Evolutionary conservation across 768 basidiomycete species (phyloP).

Genomic region (Mycena chlorophos): DNA sequence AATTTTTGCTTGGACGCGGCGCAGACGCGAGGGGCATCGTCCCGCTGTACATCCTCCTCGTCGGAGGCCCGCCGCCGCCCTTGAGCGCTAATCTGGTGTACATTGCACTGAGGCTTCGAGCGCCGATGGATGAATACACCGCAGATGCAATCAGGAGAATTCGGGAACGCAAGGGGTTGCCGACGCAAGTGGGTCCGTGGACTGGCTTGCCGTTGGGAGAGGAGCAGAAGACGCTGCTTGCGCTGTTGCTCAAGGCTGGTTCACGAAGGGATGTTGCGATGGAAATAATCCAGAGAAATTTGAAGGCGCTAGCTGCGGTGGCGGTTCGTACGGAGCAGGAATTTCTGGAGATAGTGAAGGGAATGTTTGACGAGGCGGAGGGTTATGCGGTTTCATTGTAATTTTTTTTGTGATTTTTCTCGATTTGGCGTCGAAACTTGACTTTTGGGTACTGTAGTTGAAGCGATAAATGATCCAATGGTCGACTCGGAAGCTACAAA

Average conservation of each 20-base stretch:
- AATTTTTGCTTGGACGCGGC: not conserved
- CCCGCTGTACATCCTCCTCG: constrained; percentile 3
- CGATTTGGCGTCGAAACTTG: too few relatives aligned
- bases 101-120: not conserved
- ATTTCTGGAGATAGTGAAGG: not conserved
- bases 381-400: too few relatives aligned
- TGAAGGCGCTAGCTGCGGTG: constrained; percentile 32
- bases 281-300: constrained; percentile 29
- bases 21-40: constrained; percentile 3
- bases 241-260: constrained; percentile 4
- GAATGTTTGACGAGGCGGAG: constrained; percentile 13
- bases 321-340: constrained; percentile 19
- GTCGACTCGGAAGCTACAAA: too few relatives aligned
- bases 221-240: constrained; percentile 1
- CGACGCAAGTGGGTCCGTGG: constrained; percentile 1
- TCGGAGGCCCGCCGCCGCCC: not conserved
- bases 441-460: too few relatives aligned
- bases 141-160: not conserved
- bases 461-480: too few relatives aligned
- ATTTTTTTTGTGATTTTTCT: too few relatives aligned
- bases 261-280: constrained; percentile 3
- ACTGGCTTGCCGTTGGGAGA: constrained; percentile 3
- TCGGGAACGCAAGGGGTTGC: not conserved
- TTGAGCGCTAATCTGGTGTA: not conserved
- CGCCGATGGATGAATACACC: not conserved